Conservation (phyloP, 1,284 basidiomycete species). For the Cystobasidiaceae sp. region DNA sequence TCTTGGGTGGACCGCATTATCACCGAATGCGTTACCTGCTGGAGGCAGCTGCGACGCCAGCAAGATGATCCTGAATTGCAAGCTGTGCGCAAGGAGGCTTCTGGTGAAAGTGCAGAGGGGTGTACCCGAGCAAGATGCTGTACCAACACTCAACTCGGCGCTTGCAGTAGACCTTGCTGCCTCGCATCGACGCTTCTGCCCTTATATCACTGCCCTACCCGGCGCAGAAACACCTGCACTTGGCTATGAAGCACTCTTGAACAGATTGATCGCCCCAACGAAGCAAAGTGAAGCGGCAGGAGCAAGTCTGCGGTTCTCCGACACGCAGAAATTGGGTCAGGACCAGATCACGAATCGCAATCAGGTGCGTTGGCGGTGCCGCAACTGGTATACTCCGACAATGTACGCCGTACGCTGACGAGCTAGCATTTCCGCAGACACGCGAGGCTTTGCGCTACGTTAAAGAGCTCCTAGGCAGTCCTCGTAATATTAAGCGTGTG, state of each 20-base stretch:
- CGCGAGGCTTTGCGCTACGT: constrained; percentile 9
- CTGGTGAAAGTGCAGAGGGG: too few species aligned
- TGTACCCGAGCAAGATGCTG: too few species aligned
- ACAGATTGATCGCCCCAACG: too few species aligned
- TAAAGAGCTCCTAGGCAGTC: neutral
- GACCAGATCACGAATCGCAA: neutral
- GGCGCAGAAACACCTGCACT: neutral
- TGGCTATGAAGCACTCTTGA: constrained; percentile 9
- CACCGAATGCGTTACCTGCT: too few species aligned
- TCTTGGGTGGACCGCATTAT: too few species aligned
- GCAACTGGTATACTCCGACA: neutral
- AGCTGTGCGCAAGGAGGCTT: too few species aligned
- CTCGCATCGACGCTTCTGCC: constrained; percentile 9
- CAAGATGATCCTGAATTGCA: too few species aligned
- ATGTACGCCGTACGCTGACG: neutral
- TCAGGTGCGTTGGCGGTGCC: constrained; percentile 3
- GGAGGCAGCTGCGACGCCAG: too few species aligned
- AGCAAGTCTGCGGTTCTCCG: too few species aligned
- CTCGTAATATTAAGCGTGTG: too few species aligned
- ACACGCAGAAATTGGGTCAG: too few species aligned
- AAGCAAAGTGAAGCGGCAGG: too few species aligned
- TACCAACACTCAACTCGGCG: neutral
- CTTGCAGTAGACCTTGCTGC: neutral
- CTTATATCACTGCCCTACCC: neutral
- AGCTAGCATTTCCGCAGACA: constrained; percentile 3